Percentiles rank a stretch among this genome's conserved stretches.
These are phyloP conservation scores for Pythium scleroteichum DNA, from an alignment of 352 stramenopile species.

Conservation along the genomic window DNA sequence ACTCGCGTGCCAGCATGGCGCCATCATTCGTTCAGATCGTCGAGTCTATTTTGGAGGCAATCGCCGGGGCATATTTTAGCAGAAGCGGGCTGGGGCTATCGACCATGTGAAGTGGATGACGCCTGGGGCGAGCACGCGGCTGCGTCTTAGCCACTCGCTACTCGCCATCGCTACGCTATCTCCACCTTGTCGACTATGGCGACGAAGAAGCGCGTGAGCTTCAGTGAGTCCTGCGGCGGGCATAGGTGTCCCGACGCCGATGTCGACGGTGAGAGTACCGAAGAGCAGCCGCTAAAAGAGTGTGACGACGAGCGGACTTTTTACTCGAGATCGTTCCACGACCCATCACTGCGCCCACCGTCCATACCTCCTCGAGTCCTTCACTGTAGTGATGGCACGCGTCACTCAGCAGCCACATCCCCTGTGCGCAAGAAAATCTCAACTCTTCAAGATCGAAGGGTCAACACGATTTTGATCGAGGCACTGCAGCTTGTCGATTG, in stretches of 20 bases:
- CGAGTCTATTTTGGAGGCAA: neutral
- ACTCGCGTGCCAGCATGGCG: neutral
- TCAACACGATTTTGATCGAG: constrained; percentile 62
- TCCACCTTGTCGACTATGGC: constrained; percentile 5
- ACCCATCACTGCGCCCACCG: constrained; percentile 7
- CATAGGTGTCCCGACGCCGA: too few relatives aligned
- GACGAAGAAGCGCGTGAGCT: constrained; percentile 28
- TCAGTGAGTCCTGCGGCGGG: constrained; percentile 8
- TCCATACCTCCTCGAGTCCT: constrained; percentile 14
- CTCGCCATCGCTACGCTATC: neutral
- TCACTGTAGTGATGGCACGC: constrained; percentile 14
- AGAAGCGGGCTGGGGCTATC: too few relatives aligned
- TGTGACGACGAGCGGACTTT: neutral
- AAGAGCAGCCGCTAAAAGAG: constrained; percentile 2
- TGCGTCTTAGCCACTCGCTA: constrained; percentile 7
- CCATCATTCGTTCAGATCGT: constrained; percentile 4
- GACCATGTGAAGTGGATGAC: neutral
- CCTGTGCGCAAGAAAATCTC: constrained; percentile 65
- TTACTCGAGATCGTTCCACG: constrained; percentile 16
- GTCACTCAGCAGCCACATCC: constrained; percentile 19
- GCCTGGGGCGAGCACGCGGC: neutral
- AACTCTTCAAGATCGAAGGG: constrained; percentile 49
- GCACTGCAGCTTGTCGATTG: constrained; percentile 67
- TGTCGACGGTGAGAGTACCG: neutral
- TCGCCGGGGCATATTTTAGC: too few relatives aligned